Evolutionary conservation across 2,329 filamentous ascomycete genomes (phyloP).

Genomic region (Pestalotiopsis sp.): DNA sequence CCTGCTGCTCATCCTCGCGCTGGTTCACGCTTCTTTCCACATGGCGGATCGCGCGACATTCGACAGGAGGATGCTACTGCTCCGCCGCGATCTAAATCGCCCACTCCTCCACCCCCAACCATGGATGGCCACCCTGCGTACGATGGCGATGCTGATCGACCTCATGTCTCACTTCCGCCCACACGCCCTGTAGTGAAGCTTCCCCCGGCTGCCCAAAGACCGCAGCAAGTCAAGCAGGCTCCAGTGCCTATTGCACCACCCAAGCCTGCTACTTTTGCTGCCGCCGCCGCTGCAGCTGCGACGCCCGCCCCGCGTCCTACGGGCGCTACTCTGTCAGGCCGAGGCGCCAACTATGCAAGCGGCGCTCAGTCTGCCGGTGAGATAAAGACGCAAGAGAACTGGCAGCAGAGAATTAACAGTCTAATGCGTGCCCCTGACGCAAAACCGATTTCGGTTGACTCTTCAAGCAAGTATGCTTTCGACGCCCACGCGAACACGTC

Average conservation of each 20-base stretch:
- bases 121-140: slow-evolving; percentile 73
- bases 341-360: slow-evolving; percentile 26
- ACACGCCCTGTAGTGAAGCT: slow-evolving; percentile 79
- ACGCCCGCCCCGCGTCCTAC: slow-evolving; percentile 5
- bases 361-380: slow-evolving; percentile 30
- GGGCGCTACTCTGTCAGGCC: slow-evolving; percentile 17
- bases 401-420: slow-evolving; percentile 85
- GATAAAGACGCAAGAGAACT: slow-evolving; percentile 46
- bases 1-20: slow-evolving; percentile 45
- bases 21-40: slow-evolving; percentile 65
- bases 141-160: slow-evolving; percentile 65
- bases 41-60: slow-evolving; percentile 44
- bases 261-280: slow-evolving; percentile 46
- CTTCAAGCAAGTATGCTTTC: slow-evolving; percentile 67
- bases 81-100: slow-evolving; percentile 51
- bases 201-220: slow-evolving; percentile 75
- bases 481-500: slow-evolving; percentile 51
- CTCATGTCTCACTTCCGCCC: slow-evolving; percentile 70
- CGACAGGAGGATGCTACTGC: slow-evolving; percentile 41
- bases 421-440: slow-evolving; percentile 64
- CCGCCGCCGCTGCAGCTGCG: slow-evolving; percentile 35
- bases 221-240: slow-evolving; percentile 55
- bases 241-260: slow-evolving; percentile 35
- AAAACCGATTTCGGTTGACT: slow-evolving; percentile 65
- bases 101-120: slow-evolving; percentile 73